Evolutionary conservation across 169 alveolate species (phyloP).

Genomic region (Eimeria praecox): DNA sequence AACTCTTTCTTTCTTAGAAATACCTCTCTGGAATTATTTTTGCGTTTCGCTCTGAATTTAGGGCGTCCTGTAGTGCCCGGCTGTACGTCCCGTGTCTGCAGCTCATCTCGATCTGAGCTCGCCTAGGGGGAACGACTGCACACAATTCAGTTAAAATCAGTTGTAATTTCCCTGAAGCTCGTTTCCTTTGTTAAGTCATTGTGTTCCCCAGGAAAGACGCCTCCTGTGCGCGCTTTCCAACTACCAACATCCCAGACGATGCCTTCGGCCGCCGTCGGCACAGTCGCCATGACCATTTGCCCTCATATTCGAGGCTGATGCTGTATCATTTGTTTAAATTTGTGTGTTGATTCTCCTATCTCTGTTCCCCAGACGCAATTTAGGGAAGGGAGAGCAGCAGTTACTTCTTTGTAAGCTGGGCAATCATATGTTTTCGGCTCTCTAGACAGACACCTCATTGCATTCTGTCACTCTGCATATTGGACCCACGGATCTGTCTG

Average conservation of each 20-base stretch:
- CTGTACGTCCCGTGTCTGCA: neutral
- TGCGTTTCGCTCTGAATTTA: neutral
- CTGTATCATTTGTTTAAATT: neutral
- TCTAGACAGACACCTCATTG: neutral
- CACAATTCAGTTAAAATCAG: neutral
- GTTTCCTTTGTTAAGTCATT: neutral
- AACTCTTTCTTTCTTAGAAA: neutral
- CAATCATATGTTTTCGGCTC: neutral
- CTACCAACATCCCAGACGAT: neutral
- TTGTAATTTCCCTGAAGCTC: neutral
- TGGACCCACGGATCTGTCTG: neutral
- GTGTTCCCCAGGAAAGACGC: slow-evolving; percentile 19
- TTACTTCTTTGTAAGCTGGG: neutral
- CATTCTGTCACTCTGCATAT: neutral
- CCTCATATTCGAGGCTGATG: neutral
- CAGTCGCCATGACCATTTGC: neutral
- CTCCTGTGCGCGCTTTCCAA: neutral
- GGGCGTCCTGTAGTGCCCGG: neutral
- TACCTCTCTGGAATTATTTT: neutral
- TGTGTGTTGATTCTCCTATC: neutral
- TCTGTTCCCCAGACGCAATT: neutral
- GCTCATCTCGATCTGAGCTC: slow-evolving; percentile 3
- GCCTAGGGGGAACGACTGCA: neutral
- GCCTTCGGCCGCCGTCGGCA: slow-evolving; percentile 60
- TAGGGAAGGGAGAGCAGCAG: neutral